phyloP scores from a whole-genome alignment of 1,139 yeast species.

The Wickerhamiella pararugosa region DNA sequence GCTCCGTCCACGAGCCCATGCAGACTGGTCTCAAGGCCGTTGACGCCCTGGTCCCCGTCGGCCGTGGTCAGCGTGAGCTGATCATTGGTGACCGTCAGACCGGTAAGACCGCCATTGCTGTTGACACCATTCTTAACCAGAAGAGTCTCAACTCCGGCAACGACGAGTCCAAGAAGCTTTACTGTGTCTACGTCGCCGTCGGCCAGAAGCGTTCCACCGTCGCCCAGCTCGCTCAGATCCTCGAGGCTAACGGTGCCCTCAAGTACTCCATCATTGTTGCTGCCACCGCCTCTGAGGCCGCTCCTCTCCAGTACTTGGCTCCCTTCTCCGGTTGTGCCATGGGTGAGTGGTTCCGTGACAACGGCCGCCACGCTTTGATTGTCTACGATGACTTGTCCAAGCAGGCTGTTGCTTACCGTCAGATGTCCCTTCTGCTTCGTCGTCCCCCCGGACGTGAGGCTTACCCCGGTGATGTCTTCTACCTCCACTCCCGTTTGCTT shows the following conservation, averaged over 20 bases:
- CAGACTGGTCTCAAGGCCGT: constrained; percentile 99
- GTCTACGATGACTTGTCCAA: constrained; percentile 96
- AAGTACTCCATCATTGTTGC: constrained; percentile 97
- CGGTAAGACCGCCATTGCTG: constrained; percentile 98
- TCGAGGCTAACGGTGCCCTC: constrained; percentile 96
- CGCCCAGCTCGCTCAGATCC: constrained; percentile 97
- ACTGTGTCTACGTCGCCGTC: constrained; percentile 99
- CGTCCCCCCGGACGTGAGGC: constrained; percentile 98
- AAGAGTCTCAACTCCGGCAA: constrained; percentile 94
- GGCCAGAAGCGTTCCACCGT: constrained; percentile 99
- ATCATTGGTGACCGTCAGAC: constrained; percentile 99
- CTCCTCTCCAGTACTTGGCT: constrained; percentile 99
- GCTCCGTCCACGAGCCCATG: constrained; percentile 97
- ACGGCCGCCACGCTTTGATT: constrained; percentile 94
- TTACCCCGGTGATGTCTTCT: constrained; percentile 95
- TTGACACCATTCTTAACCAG: constrained; percentile 97
- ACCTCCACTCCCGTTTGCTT: constrained; percentile 88
- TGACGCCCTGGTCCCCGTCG: constrained; percentile 97
- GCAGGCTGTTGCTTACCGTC: constrained; percentile 99
- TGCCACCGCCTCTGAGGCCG: constrained; percentile 99
- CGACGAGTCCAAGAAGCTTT: constrained; percentile 94
- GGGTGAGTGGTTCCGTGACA: constrained; percentile 99
- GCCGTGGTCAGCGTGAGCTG: constrained; percentile 99
- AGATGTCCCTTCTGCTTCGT: constrained; percentile 92
- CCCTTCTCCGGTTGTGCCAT: constrained; percentile 99